Evolutionary conservation across 2,329 filamentous ascomycete species (phyloP).

Genomic region (Mycocentrospora acerina): DNA sequence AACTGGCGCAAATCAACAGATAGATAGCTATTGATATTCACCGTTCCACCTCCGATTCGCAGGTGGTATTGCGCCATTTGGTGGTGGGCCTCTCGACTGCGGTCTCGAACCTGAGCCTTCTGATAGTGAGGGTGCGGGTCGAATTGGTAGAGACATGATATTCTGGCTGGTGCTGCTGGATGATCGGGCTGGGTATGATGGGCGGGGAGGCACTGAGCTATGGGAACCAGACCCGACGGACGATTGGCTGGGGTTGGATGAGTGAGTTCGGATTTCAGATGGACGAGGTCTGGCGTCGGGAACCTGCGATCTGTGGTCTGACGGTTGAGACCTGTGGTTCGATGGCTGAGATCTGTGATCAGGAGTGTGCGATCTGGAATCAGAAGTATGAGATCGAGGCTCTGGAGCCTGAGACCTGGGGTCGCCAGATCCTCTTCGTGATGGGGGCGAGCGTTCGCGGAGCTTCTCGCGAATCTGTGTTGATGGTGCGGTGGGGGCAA

Average conservation of each 20-base stretch:
- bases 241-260: not conserved
- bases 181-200: conserved; percentile 46
- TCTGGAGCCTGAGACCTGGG: conserved; percentile 26
- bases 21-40: conserved; percentile 26
- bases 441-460: conserved; percentile 36
- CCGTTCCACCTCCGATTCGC: conserved; percentile 36
- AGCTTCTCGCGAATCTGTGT: conserved; percentile 49
- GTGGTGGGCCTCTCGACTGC: conserved; percentile 21
- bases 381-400: no score
- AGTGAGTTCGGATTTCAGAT: no score
- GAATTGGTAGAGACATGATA: conserved; percentile 49
- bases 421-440: conserved; percentile 25
- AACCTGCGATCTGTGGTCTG: no score
- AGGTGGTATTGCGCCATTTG: conserved; percentile 29
- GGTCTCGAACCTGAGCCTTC: conserved; percentile 29
- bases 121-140: conserved; percentile 44
- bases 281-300: no score
- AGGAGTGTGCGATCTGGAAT: no score
- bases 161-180: conserved; percentile 43
- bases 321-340: no score
- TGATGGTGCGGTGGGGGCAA: conserved; percentile 77
- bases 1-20: no score
- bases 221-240: not conserved
- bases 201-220: conserved; percentile 36
- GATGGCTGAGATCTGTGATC: no score